Conservation (phyloP, 2,329 filamentous ascomycete species). For the Daldinia sp. region DNA sequence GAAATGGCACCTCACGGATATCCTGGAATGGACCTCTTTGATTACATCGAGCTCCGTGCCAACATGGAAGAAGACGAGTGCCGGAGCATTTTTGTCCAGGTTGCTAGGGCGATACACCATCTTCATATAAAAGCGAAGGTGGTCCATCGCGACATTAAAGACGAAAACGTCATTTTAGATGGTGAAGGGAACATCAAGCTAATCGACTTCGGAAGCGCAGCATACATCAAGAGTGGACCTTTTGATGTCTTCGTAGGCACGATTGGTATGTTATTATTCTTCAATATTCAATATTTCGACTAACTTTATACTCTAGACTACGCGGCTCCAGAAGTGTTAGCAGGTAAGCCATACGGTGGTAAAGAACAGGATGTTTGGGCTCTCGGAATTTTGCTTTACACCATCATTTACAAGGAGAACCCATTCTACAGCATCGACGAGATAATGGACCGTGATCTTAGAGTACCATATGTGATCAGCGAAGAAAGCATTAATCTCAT, state of each 20-base stretch:
- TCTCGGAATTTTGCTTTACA: conserved; percentile 95
- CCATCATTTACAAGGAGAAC: conserved; percentile 99
- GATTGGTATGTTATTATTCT: conserved; percentile 76
- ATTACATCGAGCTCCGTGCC: conserved; percentile 95
- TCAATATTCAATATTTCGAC: conserved; percentile 15
- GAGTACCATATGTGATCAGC: conserved; percentile 88
- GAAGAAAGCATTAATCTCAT: conserved; percentile 95
- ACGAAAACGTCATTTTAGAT: conserved; percentile 96
- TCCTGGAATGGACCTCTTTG: conserved; percentile 98
- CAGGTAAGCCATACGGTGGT: conserved; percentile 89
- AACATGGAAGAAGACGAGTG: conserved; percentile 98
- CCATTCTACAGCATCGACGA: conserved; percentile 99
- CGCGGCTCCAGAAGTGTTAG: conserved; percentile 96
- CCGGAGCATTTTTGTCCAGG: conserved; percentile 94
- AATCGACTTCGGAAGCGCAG: conserved; percentile 97
- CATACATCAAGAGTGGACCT: conserved; percentile 97
- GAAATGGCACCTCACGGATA: conserved; percentile 96
- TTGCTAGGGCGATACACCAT: conserved; percentile 89
- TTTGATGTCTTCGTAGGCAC: conserved; percentile 99
- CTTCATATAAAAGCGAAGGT: conserved; percentile 90
- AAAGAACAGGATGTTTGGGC: conserved; percentile 99
- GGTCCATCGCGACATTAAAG: conserved; percentile 98
- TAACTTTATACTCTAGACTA: conserved; percentile 74
- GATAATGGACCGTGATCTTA: conserved; percentile 96
- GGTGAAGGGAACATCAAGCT: conserved; percentile 96